phyloP scores from a whole-genome alignment of 441 rosid species.

The Gossypium trilobum region DNA sequence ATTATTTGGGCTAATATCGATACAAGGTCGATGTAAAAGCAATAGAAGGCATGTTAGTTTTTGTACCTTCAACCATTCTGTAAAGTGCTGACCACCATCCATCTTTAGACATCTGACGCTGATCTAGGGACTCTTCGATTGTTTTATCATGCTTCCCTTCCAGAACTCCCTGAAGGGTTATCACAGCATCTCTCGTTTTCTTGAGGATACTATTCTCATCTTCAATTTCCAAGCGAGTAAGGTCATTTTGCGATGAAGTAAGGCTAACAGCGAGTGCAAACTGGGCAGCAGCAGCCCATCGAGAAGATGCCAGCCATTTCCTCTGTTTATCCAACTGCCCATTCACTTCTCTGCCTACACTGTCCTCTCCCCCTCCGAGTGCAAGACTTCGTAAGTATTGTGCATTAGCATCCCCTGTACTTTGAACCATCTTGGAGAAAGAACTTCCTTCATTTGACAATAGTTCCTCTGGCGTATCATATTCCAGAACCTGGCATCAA shows the following conservation, averaged over 20 bases:
- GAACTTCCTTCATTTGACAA: slow-evolving; percentile 57
- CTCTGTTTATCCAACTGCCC: slow-evolving; percentile 47
- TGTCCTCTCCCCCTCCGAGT: slow-evolving; percentile 40
- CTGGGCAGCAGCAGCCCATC: slow-evolving; percentile 93
- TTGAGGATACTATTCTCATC: slow-evolving; percentile 59
- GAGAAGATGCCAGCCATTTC: slow-evolving; percentile 82
- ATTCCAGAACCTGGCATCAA: slow-evolving; percentile 63
- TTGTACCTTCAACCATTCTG: slow-evolving; percentile 79
- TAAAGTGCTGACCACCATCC: slow-evolving; percentile 94
- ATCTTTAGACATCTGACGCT: slow-evolving; percentile 51
- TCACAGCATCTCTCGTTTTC: slow-evolving; percentile 79
- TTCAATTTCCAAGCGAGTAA: slow-evolving; percentile 54
- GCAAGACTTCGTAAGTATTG: slow-evolving; percentile 71
- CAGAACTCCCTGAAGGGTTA: slow-evolving; percentile 68
- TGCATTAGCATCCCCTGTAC: slow-evolving; percentile 89
- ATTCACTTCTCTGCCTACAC: slow-evolving; percentile 26
- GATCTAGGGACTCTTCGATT: slow-evolving; percentile 58
- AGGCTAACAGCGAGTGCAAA: slow-evolving; percentile 83
- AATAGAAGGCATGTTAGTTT: background rate
- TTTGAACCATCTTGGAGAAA: slow-evolving; percentile 88
- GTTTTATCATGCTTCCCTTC: slow-evolving; percentile 77
- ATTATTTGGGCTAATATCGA: background rate
- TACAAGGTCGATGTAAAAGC: background rate
- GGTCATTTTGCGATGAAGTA: slow-evolving; percentile 81
- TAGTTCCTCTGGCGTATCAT: slow-evolving; percentile 58